These are phyloP conservation scores for Haematococcus lacustris DNA, from an alignment of 139 green algal species.

Conservation along the genomic window DNA sequence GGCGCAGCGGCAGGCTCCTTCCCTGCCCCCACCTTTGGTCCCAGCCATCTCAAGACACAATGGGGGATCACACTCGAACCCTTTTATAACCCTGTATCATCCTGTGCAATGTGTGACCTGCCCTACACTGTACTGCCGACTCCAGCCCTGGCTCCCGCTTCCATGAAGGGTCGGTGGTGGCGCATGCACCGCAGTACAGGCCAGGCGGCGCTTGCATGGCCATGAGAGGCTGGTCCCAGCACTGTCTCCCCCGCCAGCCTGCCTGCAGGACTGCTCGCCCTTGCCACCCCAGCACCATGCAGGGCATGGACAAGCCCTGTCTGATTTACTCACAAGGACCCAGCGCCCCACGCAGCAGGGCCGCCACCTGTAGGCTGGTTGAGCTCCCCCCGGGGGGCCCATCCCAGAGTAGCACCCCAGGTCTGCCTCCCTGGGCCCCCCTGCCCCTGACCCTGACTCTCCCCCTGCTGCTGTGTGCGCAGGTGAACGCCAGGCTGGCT, in stretches of 20 bases:
- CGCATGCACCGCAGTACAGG: neutral
- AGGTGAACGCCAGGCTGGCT: slow-evolving; percentile 58
- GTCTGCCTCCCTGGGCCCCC: neutral
- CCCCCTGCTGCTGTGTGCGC: neutral
- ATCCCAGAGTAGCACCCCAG: neutral
- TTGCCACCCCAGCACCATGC: no score
- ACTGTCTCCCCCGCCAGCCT: neutral
- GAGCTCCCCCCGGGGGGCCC: neutral
- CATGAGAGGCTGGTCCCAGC: neutral
- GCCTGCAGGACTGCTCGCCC: neutral
- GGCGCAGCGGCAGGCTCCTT: no score
- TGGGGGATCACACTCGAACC: neutral
- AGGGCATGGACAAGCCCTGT: no score
- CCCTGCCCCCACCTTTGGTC: no score
- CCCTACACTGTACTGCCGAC: neutral
- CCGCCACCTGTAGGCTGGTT: no score
- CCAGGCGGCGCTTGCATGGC: neutral
- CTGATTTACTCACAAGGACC: no score
- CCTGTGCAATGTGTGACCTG: neutral
- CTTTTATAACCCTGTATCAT: neutral
- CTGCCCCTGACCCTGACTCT: neutral
- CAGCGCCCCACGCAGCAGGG: no score
- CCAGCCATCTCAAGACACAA: no score
- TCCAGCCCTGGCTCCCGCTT: neutral
- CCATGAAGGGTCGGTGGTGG: no score